Evolutionary conservation across 2,329 filamentous ascomycete genomes (phyloP).

Genomic region (Coniella lustricola): DNA sequence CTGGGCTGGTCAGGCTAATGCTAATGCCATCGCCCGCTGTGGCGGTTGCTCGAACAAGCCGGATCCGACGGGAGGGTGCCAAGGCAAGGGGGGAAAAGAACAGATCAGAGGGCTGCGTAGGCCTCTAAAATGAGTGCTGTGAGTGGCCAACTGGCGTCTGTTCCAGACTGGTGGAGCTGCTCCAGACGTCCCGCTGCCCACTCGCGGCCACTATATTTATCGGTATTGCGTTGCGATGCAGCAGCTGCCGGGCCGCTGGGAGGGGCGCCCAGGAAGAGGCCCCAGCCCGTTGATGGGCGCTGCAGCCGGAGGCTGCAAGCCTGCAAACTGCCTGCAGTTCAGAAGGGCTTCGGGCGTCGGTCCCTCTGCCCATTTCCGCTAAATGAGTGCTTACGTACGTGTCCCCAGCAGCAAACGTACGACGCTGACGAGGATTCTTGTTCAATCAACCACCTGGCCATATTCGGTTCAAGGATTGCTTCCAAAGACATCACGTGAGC

Average conservation of each 20-base stretch:
- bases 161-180: background rate
- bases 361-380: background rate
- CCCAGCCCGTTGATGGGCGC: background rate
- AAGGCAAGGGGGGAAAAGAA: too few species aligned
- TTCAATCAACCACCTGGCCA: too few species aligned
- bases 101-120: background rate
- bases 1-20: too few species aligned
- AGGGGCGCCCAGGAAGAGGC: background rate
- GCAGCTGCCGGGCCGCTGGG: background rate
- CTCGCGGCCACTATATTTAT: background rate
- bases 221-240: too few species aligned
- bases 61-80: too few species aligned
- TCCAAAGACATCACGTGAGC: background rate
- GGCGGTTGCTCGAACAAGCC: too few species aligned
- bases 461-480: too few species aligned
- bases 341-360: background rate
- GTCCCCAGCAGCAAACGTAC: background rate
- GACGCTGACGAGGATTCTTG: background rate
- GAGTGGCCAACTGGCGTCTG: slow-evolving; percentile 2
- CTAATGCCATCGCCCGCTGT: too few species aligned
- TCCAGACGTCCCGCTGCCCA: too few species aligned
- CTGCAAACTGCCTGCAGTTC: too few species aligned
- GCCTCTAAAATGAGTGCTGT: background rate
- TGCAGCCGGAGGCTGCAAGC: too few species aligned
- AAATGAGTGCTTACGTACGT: slow-evolving; percentile 1